A percentile compares a stretch with the other conserved stretches of the same genome.
These are phyloP conservation scores for Moricandia moricandioides DNA, from an alignment of 345 rosid species.

Conservation along the genomic window DNA sequence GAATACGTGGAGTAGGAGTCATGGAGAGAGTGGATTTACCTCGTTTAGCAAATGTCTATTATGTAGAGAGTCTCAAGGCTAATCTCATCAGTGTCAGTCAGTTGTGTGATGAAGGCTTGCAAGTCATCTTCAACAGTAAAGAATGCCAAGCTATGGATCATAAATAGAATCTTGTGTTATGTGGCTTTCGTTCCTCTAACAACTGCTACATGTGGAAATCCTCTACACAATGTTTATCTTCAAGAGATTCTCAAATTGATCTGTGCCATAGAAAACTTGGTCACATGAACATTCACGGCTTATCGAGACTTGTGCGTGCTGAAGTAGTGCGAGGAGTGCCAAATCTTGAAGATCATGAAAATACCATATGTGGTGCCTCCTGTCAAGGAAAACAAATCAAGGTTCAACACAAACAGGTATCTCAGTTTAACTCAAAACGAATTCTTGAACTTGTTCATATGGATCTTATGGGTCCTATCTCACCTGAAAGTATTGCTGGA, in stretches of 20 bases:
- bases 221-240: not conserved
- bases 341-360: not conserved
- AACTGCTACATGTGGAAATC: not conserved
- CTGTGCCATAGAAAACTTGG: not conserved
- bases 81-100: not conserved
- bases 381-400: not conserved
- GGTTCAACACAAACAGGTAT: not conserved
- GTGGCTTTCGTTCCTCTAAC: not conserved
- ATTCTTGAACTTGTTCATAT: not conserved
- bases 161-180: not conserved
- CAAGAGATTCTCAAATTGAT: not conserved
- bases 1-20: not conserved
- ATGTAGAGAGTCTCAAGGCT: not conserved
- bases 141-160: not conserved
- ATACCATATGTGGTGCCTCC: not conserved
- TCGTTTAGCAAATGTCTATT: not conserved
- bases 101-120: not conserved
- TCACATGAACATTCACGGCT: not conserved
- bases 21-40: not conserved
- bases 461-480: not conserved
- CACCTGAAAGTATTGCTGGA: not conserved
- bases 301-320: not conserved
- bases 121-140: not conserved
- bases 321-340: not conserved
- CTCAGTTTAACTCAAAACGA: not conserved